Evolutionary conservation across 352 stramenopile genomes (phyloP).

Genomic region (Phytophthora pisi): DNA sequence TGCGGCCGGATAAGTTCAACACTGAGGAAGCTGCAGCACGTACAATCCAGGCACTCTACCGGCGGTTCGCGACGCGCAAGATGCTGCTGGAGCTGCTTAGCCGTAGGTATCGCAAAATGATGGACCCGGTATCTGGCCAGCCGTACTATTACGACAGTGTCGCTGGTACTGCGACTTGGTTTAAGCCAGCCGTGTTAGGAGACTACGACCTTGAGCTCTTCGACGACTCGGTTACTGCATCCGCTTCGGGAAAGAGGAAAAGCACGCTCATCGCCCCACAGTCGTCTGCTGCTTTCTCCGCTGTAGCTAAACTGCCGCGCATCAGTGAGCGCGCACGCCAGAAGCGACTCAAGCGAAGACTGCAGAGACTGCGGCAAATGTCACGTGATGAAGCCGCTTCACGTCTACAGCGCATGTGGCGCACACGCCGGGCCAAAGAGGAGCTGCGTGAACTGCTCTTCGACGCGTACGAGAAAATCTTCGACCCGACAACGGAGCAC

Average conservation of each 20-base stretch:
- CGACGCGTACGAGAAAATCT: slow-evolving; percentile 78
- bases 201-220: slow-evolving; percentile 57
- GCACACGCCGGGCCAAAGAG: slow-evolving; percentile 40
- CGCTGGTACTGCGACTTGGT: slow-evolving; percentile 50
- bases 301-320: slow-evolving; percentile 19
- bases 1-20: slow-evolving; percentile 42
- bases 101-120: slow-evolving; percentile 64
- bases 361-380: slow-evolving; percentile 65
- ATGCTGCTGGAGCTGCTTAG: slow-evolving; percentile 46
- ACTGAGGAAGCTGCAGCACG: slow-evolving; percentile 46
- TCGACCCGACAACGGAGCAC: slow-evolving; percentile 58
- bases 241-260: slow-evolving; percentile 16
- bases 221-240: slow-evolving; percentile 13
- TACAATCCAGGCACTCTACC: slow-evolving; percentile 69
- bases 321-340: slow-evolving; percentile 60
- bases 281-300: slow-evolving; percentile 1
- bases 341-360: slow-evolving; percentile 67
- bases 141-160: slow-evolving; percentile 79
- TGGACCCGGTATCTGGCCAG: slow-evolving; percentile 45
- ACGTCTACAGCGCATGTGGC: slow-evolving; percentile 61
- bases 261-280: slow-evolving; percentile 25
- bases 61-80: slow-evolving; percentile 54
- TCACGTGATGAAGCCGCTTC: slow-evolving; percentile 60
- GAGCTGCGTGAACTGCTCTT: slow-evolving; percentile 49
- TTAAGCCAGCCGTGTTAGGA: slow-evolving; percentile 65